Base-by-base conservation (phyloP, 2,329 filamentous ascomycete species). In the Fusarium proliferatum region DNA sequence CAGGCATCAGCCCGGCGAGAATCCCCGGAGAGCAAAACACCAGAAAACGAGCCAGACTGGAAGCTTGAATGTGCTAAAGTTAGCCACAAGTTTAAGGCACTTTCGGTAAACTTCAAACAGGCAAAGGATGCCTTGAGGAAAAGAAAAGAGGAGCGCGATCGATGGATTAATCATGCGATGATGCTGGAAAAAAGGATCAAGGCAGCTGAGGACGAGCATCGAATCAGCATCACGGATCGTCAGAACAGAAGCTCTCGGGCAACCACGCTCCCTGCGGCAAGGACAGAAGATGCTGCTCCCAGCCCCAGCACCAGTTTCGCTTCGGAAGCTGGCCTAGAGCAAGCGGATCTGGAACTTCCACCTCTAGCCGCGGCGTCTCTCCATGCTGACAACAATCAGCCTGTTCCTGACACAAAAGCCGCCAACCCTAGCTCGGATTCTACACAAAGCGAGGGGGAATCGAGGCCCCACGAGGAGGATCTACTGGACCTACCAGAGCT, bases 131-230 rank as follows among this genome's bases (percentile, higher is more conserved):
- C 81, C 12, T 79, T 85, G 13, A 76, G 79, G 38, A 85, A 82
- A 71, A 82, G 83, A 53, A 85, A 84, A 34, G 80, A 82, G 3
- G 82, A 85, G 30, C 82, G 83, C 8, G 81, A 86, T 11, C 74
- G 77, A 38, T 90, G 88, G 88, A 80, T 82, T 33, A 78, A 80
- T 10, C 85, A 87, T 61, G 84, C 85, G 9, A 82, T 82, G 28
- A 74, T 80, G 17, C 77, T 89, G 23, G 81, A 86, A 58, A 79
- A 79, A 33, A 86, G 82, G 66, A 80, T 89, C 16, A 81, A 81
- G 51, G 79, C 77, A 30, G 80, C 88, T 15, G 84, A 87, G 67
- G 80, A 81, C 38, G 82, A 83, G 61, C 76, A 80, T 39, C 76
- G 75, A 9, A 80, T 82, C 39, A 71, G 55, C 13, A 81, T 84